Percentiles rank a stretch among this genome's conserved stretches.
These are phyloP conservation scores for Ilex asprella DNA, from an alignment of 257 asterid genomes.

Conservation along the genomic window DNA sequence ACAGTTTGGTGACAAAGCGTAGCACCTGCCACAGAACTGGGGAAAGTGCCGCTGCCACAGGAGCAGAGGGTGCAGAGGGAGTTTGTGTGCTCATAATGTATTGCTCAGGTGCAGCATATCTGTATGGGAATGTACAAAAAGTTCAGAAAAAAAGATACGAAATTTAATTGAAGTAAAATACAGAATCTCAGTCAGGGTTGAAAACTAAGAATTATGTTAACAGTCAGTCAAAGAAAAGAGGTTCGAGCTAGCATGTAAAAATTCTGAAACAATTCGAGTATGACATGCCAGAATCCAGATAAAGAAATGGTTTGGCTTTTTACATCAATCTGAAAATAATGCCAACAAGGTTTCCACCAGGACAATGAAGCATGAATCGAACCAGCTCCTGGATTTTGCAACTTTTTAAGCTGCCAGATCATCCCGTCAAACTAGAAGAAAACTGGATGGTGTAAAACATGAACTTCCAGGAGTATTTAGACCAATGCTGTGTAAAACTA, in stretches of 20 bases:
- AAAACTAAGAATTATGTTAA: too few relatives aligned
- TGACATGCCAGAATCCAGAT: not conserved
- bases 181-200: not conserved
- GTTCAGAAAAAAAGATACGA: not conserved
- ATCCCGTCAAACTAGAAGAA: too few relatives aligned
- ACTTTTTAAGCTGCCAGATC: not conserved
- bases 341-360: not conserved
- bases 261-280: not conserved
- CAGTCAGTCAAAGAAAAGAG: too few relatives aligned
- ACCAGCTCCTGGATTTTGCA: not conserved
- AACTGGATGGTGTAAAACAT: too few relatives aligned
- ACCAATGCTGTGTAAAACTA: too few relatives aligned
- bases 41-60: conserved; percentile 93
- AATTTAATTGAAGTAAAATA: not conserved
- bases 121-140: conserved; percentile 17
- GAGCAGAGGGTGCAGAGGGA: conserved; percentile 95
- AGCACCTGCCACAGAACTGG: conserved; percentile 96
- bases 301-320: not conserved
- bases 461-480: too few relatives aligned
- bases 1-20: not conserved
- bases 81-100: conserved; percentile 99
- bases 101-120: conserved; percentile 99
- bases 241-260: not conserved
- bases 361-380: not conserved
- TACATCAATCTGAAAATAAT: not conserved